A percentile compares a stretch with the other conserved stretches of the same genome.
These are phyloP conservation scores for Penicillium sp. DNA, from an alignment of 2,329 filamentous ascomycete species.

Conservation along the genomic window DNA sequence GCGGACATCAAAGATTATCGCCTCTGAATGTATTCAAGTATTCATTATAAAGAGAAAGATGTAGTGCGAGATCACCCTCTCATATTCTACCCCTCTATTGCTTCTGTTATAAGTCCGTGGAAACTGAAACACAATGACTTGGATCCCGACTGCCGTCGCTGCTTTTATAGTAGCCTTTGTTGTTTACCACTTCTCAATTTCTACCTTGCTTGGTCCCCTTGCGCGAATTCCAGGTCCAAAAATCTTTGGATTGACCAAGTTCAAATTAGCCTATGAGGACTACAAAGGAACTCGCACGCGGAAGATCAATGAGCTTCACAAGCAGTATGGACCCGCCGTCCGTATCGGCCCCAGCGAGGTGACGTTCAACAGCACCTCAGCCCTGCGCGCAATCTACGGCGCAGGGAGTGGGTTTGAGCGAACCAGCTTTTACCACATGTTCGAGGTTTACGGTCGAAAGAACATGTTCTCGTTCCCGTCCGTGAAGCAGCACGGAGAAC, in stretches of 20 bases:
- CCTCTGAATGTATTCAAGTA: no score
- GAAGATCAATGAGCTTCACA: conserved; percentile 46
- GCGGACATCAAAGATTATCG: no score
- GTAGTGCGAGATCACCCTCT: no score
- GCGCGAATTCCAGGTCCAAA: conserved; percentile 37
- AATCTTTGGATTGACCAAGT: conserved; percentile 45
- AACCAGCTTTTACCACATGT: conserved; percentile 56
- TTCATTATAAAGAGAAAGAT: no score
- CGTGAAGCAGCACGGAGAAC: conserved; percentile 45
- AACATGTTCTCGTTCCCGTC: conserved; percentile 55
- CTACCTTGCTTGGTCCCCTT: neutral
- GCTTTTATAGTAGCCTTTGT: no score
- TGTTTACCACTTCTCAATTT: no score
- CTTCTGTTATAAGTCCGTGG: no score
- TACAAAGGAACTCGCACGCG: conserved; percentile 46
- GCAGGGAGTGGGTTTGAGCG: conserved; percentile 53
- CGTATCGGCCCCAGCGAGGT: conserved; percentile 51
- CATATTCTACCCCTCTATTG: no score
- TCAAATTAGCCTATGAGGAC: conserved; percentile 49
- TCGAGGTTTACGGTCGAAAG: conserved; percentile 53
- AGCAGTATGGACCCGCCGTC: conserved; percentile 48
- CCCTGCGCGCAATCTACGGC: conserved; percentile 55
- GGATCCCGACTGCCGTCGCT: no score
- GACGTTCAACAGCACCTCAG: conserved; percentile 46
- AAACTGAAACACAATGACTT: no score